Percentiles rank a stretch among this genome's conserved stretches.
Conservation (phyloP, 441 rosid genomes). For the Rhodomyrtus psidioides region DNA sequence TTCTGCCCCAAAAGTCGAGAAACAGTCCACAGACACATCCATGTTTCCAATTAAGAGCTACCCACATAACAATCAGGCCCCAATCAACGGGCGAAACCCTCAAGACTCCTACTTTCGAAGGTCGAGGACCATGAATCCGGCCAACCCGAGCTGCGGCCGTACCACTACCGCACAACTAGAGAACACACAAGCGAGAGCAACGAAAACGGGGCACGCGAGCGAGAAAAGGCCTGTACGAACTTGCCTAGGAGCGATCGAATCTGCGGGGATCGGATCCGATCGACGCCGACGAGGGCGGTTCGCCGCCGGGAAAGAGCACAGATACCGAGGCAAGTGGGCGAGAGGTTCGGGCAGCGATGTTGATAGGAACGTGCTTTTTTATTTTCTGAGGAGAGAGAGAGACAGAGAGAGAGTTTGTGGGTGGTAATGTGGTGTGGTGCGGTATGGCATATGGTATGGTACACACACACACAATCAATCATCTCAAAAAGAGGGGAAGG, state of each 20-base stretch:
- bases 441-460: not conserved
- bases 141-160: constrained; percentile 4
- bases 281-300: not conserved
- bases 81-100: constrained; percentile 11
- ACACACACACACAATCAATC: constrained; percentile 7
- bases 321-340: not conserved
- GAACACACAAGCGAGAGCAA: not conserved
- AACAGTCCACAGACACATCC: constrained; percentile 55
- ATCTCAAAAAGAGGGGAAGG: not conserved
- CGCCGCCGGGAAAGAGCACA: constrained; percentile 7
- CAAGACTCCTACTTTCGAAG: not conserved
- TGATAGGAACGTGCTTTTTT: constrained; percentile 15
- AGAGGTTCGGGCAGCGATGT: constrained; percentile 18
- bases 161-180: not conserved
- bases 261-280: not conserved
- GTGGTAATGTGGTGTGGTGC: constrained; percentile 1
- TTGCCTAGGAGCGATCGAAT: not conserved
- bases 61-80: constrained; percentile 41
- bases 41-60: constrained; percentile 56
- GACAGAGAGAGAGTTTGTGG: not conserved
- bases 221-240: not conserved
- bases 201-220: too few relatives aligned
- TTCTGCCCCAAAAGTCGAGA: constrained; percentile 61
- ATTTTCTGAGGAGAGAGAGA: not conserved
- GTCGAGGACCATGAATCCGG: constrained; percentile 7